Base-by-base conservation (phyloP, 805 yeast genomes). In the Ogataea nitratoaversa region DNA sequence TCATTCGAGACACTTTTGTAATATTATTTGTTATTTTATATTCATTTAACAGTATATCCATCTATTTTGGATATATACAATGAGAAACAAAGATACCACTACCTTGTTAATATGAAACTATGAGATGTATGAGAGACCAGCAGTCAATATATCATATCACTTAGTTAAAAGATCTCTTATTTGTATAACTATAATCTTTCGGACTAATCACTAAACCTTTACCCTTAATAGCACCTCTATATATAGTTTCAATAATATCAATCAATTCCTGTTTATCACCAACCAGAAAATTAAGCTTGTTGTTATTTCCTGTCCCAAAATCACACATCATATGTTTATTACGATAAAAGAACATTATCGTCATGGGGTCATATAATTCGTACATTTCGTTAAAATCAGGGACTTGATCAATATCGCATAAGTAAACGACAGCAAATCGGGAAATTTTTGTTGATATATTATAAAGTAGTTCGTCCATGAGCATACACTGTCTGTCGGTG, bases 321-420 rank as follows among this genome's bases (percentile, higher is more conserved):
- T 93, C 99, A 63, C 96, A 87, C 95, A 93, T 80, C 95, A 91
- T 90, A 62, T 91, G 98, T 60, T 88, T 84, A 65, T 91, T 91
- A 37, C 95, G 70, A 65, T 76, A 88, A 62, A 93, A 91, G 57
- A 91, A 90, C 98, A 93, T 93, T 38, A 93, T 70, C 32, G 95
- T 82, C 71, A 87, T 76, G 13, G 96, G 95, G 53, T 90, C 98
- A 57, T 82, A 85, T 33, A 89, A 65, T 58, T 88, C 96, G 59
- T 89, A 89, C 91, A 88, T 86, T 55, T 78, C 72, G 51, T 83
- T 91, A 65, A 93, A 93, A 53, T 89, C 99, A 0, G 91, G 86
- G 0, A 93, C 99, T 52, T 82, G 78, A 43, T 80, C 86, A 9
- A 82, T 88, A 62, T 93, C 96, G 62, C 96, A 88, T 16, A 90